phyloP scores from a whole-genome alignment of 2,329 filamentous ascomycete species.

The Aspergillus thermomutatus region DNA sequence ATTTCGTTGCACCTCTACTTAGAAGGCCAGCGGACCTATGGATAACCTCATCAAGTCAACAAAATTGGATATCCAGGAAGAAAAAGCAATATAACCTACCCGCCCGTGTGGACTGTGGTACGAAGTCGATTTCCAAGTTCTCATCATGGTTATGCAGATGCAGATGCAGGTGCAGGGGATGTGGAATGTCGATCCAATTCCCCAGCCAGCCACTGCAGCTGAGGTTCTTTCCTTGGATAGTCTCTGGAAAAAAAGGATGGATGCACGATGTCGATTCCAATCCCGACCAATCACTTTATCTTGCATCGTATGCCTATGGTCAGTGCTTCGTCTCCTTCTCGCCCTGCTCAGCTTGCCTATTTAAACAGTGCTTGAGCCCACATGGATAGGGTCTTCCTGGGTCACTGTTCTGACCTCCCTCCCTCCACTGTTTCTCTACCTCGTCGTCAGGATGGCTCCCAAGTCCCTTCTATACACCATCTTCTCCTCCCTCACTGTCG shows the following conservation, averaged over 20 bases:
- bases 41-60: neutral
- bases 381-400: neutral
- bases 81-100: neutral
- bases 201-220: neutral
- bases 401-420: neutral
- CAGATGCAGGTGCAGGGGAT: too few species aligned
- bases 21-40: neutral
- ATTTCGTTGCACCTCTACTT: too few species aligned
- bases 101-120: neutral
- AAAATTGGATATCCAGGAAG: neutral
- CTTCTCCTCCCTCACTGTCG: slow-evolving; percentile 19
- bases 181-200: neutral
- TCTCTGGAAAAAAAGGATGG: neutral
- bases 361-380: neutral
- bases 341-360: neutral
- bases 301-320: neutral
- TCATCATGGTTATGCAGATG: neutral
- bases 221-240: neutral
- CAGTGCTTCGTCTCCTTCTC: too few species aligned
- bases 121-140: neutral
- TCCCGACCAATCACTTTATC: neutral
- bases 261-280: neutral
- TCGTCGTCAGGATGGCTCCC: slow-evolving; percentile 12
- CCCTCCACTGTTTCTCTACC: neutral
- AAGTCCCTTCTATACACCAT: slow-evolving; percentile 21